Evolutionary conservation across 2,329 filamentous ascomycete species (phyloP).

Genomic region (Ophiosphaerella narmari): DNA sequence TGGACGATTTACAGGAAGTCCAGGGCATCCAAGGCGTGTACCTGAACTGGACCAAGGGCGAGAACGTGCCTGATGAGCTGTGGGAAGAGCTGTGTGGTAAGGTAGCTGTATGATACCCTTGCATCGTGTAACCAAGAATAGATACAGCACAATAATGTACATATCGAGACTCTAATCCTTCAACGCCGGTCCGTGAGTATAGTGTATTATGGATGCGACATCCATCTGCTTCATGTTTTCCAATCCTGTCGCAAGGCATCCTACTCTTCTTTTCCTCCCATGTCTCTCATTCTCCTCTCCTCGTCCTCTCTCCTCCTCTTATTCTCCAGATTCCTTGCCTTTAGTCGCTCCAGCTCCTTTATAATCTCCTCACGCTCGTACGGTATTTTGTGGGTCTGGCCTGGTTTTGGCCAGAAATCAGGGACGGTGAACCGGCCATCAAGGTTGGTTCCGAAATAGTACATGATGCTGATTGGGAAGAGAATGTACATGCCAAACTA

Average conservation of each 20-base stretch:
- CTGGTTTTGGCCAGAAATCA: conserved; percentile 89
- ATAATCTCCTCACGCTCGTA: conserved; percentile 81
- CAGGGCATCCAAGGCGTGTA: conserved; percentile 82
- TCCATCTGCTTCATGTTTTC: not conserved
- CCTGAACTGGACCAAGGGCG: conserved; percentile 62
- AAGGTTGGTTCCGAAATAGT: conserved; percentile 98
- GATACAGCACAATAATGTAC: conserved; percentile 24
- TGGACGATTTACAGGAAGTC: conserved; percentile 67
- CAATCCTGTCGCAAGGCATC: not conserved
- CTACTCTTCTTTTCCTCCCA: conserved; percentile 23
- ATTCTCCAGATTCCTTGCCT: conserved; percentile 53
- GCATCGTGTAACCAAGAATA: conserved; percentile 21
- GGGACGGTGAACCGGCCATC: conserved; percentile 82
- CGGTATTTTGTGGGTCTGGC: conserved; percentile 76
- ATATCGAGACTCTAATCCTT: conserved; percentile 6
- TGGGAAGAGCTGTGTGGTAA: conserved; percentile 48
- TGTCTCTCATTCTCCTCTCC: conserved; percentile 33
- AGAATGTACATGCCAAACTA: conserved; percentile 98
- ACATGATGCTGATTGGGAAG: conserved; percentile 99
- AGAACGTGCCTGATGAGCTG: conserved; percentile 39
- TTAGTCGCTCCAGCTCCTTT: conserved; percentile 76
- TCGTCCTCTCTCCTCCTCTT: conserved; percentile 54
- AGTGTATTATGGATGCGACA: not conserved
- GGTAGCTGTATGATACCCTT: conserved; percentile 35
- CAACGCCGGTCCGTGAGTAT: conserved; percentile 18